Conservation (phyloP, 495 filamentous ascomycete species). For the Lophiotrema nucula region DNA sequence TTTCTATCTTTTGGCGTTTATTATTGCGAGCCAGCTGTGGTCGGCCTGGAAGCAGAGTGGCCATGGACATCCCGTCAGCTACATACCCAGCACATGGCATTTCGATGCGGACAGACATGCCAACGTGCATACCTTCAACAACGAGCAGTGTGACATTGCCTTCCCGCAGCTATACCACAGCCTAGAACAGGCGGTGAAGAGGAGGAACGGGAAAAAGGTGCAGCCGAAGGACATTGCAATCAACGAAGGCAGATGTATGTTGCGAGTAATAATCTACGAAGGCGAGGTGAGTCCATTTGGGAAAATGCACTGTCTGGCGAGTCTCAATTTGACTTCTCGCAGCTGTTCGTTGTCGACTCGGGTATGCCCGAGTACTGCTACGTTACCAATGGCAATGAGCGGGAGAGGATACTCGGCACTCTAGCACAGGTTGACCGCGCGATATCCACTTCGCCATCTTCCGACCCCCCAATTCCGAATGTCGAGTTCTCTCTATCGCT, state of each 20-base stretch:
- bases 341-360: conserved; percentile 21
- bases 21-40: conserved; percentile 12
- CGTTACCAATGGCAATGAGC: conserved; percentile 25
- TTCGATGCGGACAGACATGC: conserved; percentile 22
- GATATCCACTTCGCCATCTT: conserved; percentile 10
- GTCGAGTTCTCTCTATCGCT: conserved; percentile 24
- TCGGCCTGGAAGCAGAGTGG: conserved; percentile 8
- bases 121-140: conserved; percentile 21
- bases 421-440: conserved; percentile 23
- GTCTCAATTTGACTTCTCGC: too few species aligned
- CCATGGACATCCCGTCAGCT: not conserved
- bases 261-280: conserved; percentile 19
- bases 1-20: conserved; percentile 11
- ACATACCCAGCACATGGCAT: conserved; percentile 5
- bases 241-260: conserved; percentile 17
- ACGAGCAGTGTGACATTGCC: conserved; percentile 27
- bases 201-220: conserved; percentile 6
- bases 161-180: conserved; percentile 26
- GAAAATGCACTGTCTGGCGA: not conserved
- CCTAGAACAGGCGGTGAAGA: conserved; percentile 13
- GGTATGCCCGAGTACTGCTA: conserved; percentile 20
- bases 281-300: conserved; percentile 18
- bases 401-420: conserved; percentile 25
- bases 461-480: conserved; percentile 21
- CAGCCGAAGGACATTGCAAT: conserved; percentile 7